These are phyloP conservation scores for Penicillium steckii DNA, from an alignment of 495 filamentous ascomycete species.

Conservation along the genomic window DNA sequence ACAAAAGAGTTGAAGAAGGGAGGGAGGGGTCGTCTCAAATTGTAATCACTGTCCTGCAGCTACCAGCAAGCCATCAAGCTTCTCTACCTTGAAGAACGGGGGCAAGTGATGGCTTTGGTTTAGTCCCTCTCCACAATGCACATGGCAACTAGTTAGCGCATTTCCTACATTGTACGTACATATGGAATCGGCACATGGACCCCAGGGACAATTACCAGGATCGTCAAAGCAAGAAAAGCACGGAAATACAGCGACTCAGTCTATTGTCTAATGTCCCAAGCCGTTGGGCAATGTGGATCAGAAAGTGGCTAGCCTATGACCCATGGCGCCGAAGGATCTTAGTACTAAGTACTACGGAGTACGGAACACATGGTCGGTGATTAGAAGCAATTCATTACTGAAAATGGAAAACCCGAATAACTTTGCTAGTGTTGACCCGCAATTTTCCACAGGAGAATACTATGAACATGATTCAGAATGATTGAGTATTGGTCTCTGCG, in stretches of 20 bases:
- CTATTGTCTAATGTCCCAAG: not conserved
- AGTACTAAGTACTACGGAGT: not conserved
- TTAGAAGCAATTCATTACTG: no score
- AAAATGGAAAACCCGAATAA: no score
- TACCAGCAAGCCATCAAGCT: not conserved
- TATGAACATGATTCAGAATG: no score
- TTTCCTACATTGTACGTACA: not conserved
- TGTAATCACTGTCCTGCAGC: not conserved
- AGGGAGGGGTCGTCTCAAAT: not conserved
- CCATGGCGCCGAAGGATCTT: not conserved
- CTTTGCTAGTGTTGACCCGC: no score
- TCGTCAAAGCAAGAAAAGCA: not conserved
- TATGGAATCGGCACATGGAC: not conserved
- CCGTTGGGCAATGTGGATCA: not conserved
- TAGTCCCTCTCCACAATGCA: not conserved
- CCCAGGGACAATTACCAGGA: not conserved
- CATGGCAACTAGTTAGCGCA: not conserved
- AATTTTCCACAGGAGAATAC: no score
- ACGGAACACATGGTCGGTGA: no score
- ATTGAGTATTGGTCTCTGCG: no score
- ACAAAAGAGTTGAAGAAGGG: not conserved
- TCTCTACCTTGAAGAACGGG: not conserved
- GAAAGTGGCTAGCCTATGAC: not conserved
- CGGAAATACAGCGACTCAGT: not conserved
- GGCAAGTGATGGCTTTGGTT: not conserved